Evolutionary conservation across 345 rosid genomes (phyloP).

Genomic region (Hypericum perforatum): DNA sequence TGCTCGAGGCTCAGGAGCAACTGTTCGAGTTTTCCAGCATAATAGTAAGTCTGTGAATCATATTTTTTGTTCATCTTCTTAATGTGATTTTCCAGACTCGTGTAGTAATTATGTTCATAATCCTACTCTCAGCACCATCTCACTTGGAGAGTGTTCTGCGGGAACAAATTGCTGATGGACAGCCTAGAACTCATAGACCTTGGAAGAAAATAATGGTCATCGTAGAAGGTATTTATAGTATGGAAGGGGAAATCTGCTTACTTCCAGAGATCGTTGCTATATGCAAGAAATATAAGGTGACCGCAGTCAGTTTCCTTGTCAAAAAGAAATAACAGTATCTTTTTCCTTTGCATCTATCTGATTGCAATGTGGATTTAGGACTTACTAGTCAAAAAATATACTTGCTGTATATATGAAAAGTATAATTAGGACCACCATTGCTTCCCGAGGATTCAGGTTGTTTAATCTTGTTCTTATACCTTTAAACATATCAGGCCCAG

Average conservation of each 20-base stretch:
- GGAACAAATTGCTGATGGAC: slow-evolving; percentile 91
- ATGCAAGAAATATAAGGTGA: slow-evolving; percentile 91
- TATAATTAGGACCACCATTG: too few species aligned
- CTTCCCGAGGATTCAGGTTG: too few species aligned
- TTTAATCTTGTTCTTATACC: too few species aligned
- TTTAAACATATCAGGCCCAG: too few species aligned
- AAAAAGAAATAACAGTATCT: too few species aligned
- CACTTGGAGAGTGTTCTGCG: slow-evolving; percentile 89
- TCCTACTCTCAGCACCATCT: slow-evolving; percentile 53
- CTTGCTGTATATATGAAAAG: too few species aligned
- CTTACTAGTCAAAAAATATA: too few species aligned
- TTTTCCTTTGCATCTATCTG: too few species aligned
- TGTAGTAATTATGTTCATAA: background rate
- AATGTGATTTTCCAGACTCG: too few species aligned
- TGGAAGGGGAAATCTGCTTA: slow-evolving; percentile 91
- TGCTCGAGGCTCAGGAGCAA: slow-evolving; percentile 95
- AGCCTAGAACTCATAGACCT: slow-evolving; percentile 84
- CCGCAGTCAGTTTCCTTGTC: background rate
- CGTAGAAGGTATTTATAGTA: slow-evolving; percentile 89
- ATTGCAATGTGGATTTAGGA: too few species aligned
- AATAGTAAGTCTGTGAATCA: slow-evolving; percentile 47
- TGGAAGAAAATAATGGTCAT: slow-evolving; percentile 92
- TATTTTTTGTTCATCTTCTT: background rate
- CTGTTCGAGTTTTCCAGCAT: slow-evolving; percentile 88
- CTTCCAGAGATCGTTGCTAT: slow-evolving; percentile 85